Evolutionary conservation across 129 eudicot species (phyloP), one percentile per base, ranked within the genome.

Genomic region (Glebionis coronaria): DNA sequence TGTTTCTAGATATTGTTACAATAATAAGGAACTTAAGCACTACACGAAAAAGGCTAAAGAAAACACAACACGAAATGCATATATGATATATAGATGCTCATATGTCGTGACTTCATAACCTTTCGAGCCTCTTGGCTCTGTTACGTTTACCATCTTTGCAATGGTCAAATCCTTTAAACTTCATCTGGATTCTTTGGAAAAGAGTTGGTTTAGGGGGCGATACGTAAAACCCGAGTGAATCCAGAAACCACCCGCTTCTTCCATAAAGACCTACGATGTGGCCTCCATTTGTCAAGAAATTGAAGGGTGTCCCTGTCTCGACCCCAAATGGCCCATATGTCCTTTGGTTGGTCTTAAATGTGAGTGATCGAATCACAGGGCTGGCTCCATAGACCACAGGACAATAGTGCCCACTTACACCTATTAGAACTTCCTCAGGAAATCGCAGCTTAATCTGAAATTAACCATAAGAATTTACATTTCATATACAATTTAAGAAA

Each of bases 301-400:
- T 73, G 45, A 88, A 82, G 3, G 91, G 96, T 0, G 87, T 82
- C 38, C 87, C 96, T 64, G 71, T 82, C 74, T 88, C 92, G 3
- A 78, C 83, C 25, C 96, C 96, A 58, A 61, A 88, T 0, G 96
- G 91, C 13, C 95, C 96, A 55, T 75, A 85, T 2, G 79, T 82
- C 60, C 85, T 79, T 16, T 38, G 47, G 68, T 88, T 88, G 73
- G 66, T 88, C 72, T 71, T 80, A 4, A 85, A 78, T 0, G 83
- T 85, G 61, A 88, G 74, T 9, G 89, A 85, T 14, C 85, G 56
- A 27, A 88, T 80, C 62, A 88, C 92, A 0, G 85, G 82, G 51
- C 78, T 61, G 38, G 85, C 84, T 9, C 87, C 84, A 4, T 80
- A 69, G 29, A 82, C 90, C 82, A 88, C 88, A 8, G 91, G 89